phyloP scores from a whole-genome alignment of 768 basidiomycete genomes.

The Trametes cubensis region DNA sequence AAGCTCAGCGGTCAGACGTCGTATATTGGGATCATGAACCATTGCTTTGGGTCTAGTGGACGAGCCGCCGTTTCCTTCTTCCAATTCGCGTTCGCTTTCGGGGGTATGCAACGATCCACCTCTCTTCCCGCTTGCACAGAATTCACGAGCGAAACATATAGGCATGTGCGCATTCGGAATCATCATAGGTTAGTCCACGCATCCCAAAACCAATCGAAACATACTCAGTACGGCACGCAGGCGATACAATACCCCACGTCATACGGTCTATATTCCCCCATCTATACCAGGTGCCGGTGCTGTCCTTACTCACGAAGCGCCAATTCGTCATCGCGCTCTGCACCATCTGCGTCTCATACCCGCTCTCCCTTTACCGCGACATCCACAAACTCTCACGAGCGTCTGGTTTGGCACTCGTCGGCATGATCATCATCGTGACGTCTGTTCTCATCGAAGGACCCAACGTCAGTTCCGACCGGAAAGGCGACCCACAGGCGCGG shows the following conservation, averaged over 20 bases:
- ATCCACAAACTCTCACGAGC: constrained; percentile 96
- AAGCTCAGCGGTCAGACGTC: constrained; percentile 92
- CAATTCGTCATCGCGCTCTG: constrained; percentile 88
- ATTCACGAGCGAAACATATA: constrained; percentile 30
- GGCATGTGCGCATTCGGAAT: constrained; percentile 99
- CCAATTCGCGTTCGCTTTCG: constrained; percentile 97
- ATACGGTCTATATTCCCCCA: constrained; percentile 83
- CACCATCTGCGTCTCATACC: constrained; percentile 89
- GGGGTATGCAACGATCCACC: constrained; percentile 54
- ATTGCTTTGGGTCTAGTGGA: constrained; percentile 90
- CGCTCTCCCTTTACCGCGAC: constrained; percentile 93
- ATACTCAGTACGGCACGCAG: constrained; percentile 38
- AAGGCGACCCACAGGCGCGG: constrained; percentile 74
- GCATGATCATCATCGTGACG: constrained; percentile 92
- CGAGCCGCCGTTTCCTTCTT: constrained; percentile 94
- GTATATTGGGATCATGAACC: constrained; percentile 94
- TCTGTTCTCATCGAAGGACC: constrained; percentile 85
- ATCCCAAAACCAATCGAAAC: not conserved
- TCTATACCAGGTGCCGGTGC: constrained; percentile 62
- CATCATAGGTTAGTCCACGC: constrained; percentile 63
- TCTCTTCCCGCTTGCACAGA: not conserved
- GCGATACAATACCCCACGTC: constrained; percentile 96
- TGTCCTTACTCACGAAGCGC: constrained; percentile 79
- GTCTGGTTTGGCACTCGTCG: constrained; percentile 84
- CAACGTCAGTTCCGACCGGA: constrained; percentile 68